A percentile compares a stretch with the other conserved stretches of the same genome.
Evolutionary conservation across 2,329 filamentous ascomycete species (phyloP).

Genomic region (Xylaria sp.): DNA sequence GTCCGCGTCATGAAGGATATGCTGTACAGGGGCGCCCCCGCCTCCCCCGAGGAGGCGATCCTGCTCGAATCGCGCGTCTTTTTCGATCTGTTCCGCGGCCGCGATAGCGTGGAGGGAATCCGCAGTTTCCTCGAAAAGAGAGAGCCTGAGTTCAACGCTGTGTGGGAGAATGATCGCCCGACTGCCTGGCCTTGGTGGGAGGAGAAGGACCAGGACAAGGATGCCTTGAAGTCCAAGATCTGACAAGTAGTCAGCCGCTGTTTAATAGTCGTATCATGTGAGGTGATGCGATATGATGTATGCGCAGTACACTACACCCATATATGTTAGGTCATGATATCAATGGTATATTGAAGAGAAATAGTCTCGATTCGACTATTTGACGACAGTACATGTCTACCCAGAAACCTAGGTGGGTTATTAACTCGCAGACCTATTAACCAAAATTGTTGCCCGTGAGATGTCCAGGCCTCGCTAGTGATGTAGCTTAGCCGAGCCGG

Average conservation of each 20-base stretch:
- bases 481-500: conserved; percentile 7
- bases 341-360: neutral
- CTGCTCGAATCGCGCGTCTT: conserved; percentile 71
- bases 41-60: conserved; percentile 71
- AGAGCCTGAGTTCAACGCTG: conserved; percentile 64
- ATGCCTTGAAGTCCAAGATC: conserved; percentile 18
- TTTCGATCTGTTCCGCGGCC: conserved; percentile 61
- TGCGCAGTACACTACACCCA: neutral
- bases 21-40: conserved; percentile 49
- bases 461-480: neutral
- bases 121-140: conserved; percentile 73
- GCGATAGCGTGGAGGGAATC: conserved; percentile 70
- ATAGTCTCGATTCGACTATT: conserved; percentile 5
- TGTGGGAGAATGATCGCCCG: conserved; percentile 64
- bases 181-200: conserved; percentile 72
- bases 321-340: neutral
- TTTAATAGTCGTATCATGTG: neutral
- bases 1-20: conserved; percentile 73
- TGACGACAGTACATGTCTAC: conserved; percentile 4
- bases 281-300: neutral
- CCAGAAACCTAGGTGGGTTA: conserved; percentile 2
- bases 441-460: conserved; percentile 24
- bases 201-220: conserved; percentile 48
- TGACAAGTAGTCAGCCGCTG: neutral
- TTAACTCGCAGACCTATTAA: neutral